Percentiles rank a stretch among this genome's conserved stretches.
Conservation (phyloP, 2,329 filamentous ascomycete species). For the Penicillium sp. region DNA sequence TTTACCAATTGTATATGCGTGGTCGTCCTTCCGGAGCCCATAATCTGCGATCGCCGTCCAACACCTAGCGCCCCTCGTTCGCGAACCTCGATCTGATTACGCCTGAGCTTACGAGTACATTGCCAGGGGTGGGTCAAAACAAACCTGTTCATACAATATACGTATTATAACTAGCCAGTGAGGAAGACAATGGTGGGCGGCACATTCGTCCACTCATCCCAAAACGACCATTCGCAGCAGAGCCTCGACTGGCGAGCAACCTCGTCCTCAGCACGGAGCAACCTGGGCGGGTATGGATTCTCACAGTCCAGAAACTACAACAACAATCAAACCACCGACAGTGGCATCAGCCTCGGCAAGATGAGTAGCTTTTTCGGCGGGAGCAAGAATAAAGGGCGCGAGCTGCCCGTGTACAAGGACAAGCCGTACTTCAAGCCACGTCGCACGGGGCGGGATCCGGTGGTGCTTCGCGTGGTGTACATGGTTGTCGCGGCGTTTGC, state of each 20-base stretch:
- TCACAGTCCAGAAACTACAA: conserved; percentile 19
- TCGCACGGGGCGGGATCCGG: conserved; percentile 55
- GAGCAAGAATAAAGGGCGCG: conserved; percentile 37
- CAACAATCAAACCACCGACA: conserved; percentile 27
- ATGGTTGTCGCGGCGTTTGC: conserved; percentile 53
- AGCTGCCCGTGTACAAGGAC: conserved; percentile 96
- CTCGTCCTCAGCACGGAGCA: conserved; percentile 36
- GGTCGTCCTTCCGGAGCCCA: not conserved
- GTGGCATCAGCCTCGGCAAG: conserved; percentile 52
- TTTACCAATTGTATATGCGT: conserved; percentile 1
- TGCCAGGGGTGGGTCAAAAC: not conserved
- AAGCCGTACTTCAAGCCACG: conserved; percentile 72
- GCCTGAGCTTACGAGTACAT: not conserved
- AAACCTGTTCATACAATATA: not conserved
- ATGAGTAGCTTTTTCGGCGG: conserved; percentile 63
- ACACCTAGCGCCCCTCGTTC: not conserved
- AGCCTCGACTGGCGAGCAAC: conserved; percentile 57
- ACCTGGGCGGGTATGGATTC: conserved; percentile 37
- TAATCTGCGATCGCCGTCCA: not conserved
- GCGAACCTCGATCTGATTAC: not conserved
- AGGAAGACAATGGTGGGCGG: conserved; percentile 1
- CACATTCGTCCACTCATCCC: conserved; percentile 59
- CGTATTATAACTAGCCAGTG: not conserved
- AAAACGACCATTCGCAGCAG: conserved; percentile 66
- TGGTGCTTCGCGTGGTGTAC: conserved; percentile 61